These are phyloP conservation scores for Oryza nivara DNA, from an alignment of 176 grass and related monocot species.

Conservation along the genomic window DNA sequence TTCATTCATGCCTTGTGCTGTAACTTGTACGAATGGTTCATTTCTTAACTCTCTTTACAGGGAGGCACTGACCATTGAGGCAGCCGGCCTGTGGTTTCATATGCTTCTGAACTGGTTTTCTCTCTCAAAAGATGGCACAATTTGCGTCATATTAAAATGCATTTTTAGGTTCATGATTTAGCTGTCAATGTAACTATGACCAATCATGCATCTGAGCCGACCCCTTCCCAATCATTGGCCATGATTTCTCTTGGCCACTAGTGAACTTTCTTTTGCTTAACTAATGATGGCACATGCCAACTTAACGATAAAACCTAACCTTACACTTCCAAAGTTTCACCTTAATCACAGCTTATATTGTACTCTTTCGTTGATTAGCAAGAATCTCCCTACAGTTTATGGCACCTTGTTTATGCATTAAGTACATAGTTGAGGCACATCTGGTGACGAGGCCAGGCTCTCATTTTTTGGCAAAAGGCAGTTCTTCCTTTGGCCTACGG, in stretches of 20 bases:
- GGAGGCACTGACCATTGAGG: conserved; percentile 24
- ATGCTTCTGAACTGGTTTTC: background rate
- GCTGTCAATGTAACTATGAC: conserved; percentile 17
- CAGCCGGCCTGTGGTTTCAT: conserved; percentile 1
- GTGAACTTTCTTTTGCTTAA: conserved; percentile 40
- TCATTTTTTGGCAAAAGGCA: conserved; percentile 30
- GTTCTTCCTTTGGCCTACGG: conserved; percentile 33
- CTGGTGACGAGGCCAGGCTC: conserved; percentile 30
- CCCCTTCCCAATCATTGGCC: conserved; percentile 47
- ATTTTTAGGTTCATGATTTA: conserved; percentile 8
- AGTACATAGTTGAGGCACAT: conserved; percentile 20
- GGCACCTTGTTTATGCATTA: conserved; percentile 12
- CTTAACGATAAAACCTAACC: conserved; percentile 56
- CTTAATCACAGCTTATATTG: background rate
- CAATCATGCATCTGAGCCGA: conserved; percentile 40
- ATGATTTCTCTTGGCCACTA: conserved; percentile 58
- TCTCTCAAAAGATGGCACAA: background rate
- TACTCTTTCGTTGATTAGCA: conserved; percentile 16
- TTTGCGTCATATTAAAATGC: conserved; percentile 30
- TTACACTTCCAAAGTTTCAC: background rate
- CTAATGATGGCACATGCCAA: conserved; percentile 58
- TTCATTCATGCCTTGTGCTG: conserved; percentile 12
- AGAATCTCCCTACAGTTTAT: conserved; percentile 36
- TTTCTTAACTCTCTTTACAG: conserved; percentile 39
- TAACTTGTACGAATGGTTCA: conserved; percentile 25